A percentile compares a stretch with the other conserved stretches of the same genome.
Evolutionary conservation across 225 moss, liverwort and hornwort genomes (phyloP).

Genomic region (Bryoerythrophyllum caledonicum): DNA sequence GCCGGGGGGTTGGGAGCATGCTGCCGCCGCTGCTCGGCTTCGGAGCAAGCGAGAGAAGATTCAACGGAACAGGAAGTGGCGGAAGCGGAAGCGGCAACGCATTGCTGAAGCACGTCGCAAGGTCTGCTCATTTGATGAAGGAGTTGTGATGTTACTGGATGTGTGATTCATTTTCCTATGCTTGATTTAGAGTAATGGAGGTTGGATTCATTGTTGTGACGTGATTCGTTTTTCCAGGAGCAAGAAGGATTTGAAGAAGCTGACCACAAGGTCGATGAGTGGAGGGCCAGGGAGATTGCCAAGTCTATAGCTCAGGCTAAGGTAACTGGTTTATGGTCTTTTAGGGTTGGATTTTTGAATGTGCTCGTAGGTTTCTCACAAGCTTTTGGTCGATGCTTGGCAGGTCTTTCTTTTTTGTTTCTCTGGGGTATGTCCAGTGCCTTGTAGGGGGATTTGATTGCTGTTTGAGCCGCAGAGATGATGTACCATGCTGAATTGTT

Average conservation of each 20-base stretch:
- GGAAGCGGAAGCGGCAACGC: constrained; percentile 74
- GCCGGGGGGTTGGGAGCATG: constrained; percentile 53
- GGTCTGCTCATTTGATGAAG: constrained; percentile 32
- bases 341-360: background rate
- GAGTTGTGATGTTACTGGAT: background rate
- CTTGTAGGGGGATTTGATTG: background rate
- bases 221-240: constrained; percentile 52
- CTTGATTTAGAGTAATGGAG: constrained; percentile 1
- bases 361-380: background rate
- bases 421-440: constrained; percentile 1
- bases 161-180: constrained; percentile 9
- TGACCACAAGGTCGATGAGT: constrained; percentile 89
- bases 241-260: constrained; percentile 63
- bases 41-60: constrained; percentile 63
- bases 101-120: constrained; percentile 66
- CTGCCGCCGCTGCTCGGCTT: constrained; percentile 61
- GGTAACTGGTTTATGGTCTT: constrained; percentile 40
- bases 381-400: background rate
- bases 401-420: background rate
- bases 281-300: constrained; percentile 95
- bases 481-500: constrained; percentile 10
- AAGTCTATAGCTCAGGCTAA: constrained; percentile 82
- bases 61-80: constrained; percentile 84
- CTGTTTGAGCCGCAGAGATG: background rate
- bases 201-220: constrained; percentile 14